Base-by-base conservation (phyloP, 1,284 basidiomycete species). In the Ceratorhiza oryzae-sativae region DNA sequence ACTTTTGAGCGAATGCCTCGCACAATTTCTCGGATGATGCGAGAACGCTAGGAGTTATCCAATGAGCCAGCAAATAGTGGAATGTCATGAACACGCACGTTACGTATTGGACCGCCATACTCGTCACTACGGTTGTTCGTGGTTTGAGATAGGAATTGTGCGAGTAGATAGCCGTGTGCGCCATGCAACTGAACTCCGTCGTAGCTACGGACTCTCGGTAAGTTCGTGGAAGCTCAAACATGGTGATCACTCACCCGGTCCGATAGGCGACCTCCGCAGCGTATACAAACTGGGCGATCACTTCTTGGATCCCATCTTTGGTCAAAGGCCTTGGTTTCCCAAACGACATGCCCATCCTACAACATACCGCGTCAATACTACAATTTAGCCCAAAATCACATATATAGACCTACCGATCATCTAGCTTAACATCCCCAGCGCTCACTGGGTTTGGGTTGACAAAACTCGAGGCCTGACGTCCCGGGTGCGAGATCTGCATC, bases 401-500 rank as follows among this genome's bases (percentile, higher is more conserved):
- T 4, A 45, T 39, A n/a, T n/a, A 39, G 13, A 34, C 75, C 32
- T 34, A 53, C 15, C 32, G 39, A 25, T 51, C 60, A 5, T 39
- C 62, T 12, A 70, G 48, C 67, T 78, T 76, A 3, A 78, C 65
- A 63, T 80, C 78, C 1, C 77, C 79, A n/a, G 80, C 77, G 2
- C 79, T 80, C 12, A 80, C 77, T 5, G 80, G 78, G 30, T 77
- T 67, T 39, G 77, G 74, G 73, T 76, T 75, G 41, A 81, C 73
- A 49, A 74, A 75, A 39, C 76, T 61, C 32, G 76, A 32, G 56
- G 74, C 72, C 73, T 73, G 58, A 71, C 76, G 20, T 72, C 83
- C 83, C 1, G 79, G 80, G 75, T 83, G 82, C 6, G 80, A 81
- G 20, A 84, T 74, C 77, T 84, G 83, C 1, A 79, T 81, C 65